These are phyloP conservation scores for Coleophoma crateriformis DNA, from an alignment of 2,329 filamentous ascomycete genomes.

Conservation along the genomic window DNA sequence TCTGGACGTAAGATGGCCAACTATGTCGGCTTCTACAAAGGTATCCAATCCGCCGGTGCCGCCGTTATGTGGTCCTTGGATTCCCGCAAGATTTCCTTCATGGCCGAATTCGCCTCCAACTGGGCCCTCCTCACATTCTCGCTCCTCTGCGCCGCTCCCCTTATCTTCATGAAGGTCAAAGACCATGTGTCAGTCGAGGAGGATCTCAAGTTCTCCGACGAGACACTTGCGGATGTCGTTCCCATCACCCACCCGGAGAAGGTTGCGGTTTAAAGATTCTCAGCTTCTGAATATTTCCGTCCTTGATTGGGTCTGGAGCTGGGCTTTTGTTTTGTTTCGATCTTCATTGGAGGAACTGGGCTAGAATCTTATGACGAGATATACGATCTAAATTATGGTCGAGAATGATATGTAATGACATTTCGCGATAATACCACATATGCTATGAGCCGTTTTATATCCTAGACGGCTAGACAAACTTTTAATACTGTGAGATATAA, in stretches of 20 bases:
- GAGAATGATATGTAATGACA: no score
- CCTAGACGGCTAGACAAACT: no score
- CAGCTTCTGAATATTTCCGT: no score
- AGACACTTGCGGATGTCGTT: constrained; percentile 68
- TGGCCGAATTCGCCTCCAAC: constrained; percentile 66
- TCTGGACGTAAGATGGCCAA: constrained; percentile 89
- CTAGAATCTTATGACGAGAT: no score
- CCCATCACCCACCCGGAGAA: constrained; percentile 11
- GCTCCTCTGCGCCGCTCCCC: constrained; percentile 69
- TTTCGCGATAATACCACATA: no score
- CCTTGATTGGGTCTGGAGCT: no score
- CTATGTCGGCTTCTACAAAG: constrained; percentile 86
- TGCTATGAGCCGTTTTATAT: no score
- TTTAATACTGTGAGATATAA: no score
- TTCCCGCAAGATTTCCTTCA: constrained; percentile 53
- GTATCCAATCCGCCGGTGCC: constrained; percentile 80
- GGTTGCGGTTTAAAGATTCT: background rate
- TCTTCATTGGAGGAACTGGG: no score
- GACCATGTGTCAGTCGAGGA: constrained; percentile 78
- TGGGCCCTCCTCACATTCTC: constrained; percentile 75
- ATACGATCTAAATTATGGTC: no score
- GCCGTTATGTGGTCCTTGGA: constrained; percentile 73
- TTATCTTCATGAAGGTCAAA: constrained; percentile 74
- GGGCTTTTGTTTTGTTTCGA: no score
- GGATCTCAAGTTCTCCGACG: constrained; percentile 79